phyloP scores from a whole-genome alignment of 2,329 filamentous ascomycete genomes.

The Chalaropsis thielavioides region DNA sequence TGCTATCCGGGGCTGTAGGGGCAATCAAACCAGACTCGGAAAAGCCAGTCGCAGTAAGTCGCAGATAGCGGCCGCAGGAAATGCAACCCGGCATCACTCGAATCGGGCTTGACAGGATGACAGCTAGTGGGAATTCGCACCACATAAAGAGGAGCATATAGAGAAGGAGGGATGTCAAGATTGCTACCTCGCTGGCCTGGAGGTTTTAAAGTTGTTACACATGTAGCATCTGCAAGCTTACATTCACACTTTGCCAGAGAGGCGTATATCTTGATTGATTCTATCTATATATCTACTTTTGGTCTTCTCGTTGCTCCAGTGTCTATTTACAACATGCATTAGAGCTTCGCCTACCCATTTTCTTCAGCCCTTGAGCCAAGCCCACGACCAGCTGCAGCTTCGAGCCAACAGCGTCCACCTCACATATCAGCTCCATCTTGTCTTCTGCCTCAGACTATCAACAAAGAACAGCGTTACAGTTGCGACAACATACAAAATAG shows the following conservation, averaged over 20 bases:
- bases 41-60: background rate
- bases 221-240: background rate
- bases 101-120: background rate
- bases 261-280: background rate
- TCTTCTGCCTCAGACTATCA: background rate
- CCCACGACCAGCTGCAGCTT: background rate
- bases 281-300: background rate
- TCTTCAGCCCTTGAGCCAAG: background rate
- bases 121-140: background rate
- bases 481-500: background rate
- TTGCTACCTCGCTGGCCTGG: background rate
- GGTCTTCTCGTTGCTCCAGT: background rate
- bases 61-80: background rate
- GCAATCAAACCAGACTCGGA: background rate
- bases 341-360: background rate
- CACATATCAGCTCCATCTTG: background rate
- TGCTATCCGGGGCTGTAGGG: no score
- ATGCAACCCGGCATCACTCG: background rate
- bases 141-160: background rate
- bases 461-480: background rate
- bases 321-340: background rate
- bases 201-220: background rate
- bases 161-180: background rate
- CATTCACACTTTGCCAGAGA: accelerated
- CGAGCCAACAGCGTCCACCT: background rate